phyloP scores from a whole-genome alignment of 352 stramenopile species.

The Peronospora destructor region DNA sequence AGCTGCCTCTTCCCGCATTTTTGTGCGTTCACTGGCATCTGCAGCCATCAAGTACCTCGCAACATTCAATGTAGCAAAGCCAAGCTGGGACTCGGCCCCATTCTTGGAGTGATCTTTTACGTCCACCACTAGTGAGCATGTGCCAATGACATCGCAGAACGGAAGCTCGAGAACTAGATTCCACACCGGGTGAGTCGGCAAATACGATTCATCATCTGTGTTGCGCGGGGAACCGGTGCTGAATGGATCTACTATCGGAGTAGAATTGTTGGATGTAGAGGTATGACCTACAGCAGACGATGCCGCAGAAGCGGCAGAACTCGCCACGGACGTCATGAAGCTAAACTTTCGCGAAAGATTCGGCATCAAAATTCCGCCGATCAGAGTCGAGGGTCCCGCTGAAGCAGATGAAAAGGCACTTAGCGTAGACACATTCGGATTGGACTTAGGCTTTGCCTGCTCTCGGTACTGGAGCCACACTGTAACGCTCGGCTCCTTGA shows the following conservation, averaged over 20 bases:
- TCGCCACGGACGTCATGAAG: slow-evolving; percentile 46
- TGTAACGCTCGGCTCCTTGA: slow-evolving; percentile 62
- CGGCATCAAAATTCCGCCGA: slow-evolving; percentile 62
- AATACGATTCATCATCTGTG: slow-evolving; percentile 44
- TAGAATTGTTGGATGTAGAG: slow-evolving; percentile 20
- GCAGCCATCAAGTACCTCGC: slow-evolving; percentile 79
- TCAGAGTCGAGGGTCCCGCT: slow-evolving; percentile 18
- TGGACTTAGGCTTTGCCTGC: slow-evolving; percentile 35
- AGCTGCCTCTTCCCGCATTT: slow-evolving; percentile 53
- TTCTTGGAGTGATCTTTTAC: slow-evolving; percentile 54
- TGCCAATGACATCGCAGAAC: slow-evolving; percentile 71
- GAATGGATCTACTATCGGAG: slow-evolving; percentile 29
- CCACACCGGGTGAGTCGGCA: slow-evolving; percentile 71
- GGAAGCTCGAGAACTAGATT: slow-evolving; percentile 73
- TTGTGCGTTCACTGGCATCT: slow-evolving; percentile 30
- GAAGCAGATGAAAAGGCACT: slow-evolving; percentile 17
- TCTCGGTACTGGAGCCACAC: slow-evolving; percentile 59
- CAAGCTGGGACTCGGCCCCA: slow-evolving; percentile 40
- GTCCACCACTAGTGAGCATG: slow-evolving; percentile 68
- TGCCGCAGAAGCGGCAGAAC: slow-evolving; percentile 29
- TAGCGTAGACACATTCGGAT: slow-evolving; percentile 23
- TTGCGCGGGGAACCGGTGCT: slow-evolving; percentile 59
- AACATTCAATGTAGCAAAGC: slow-evolving; percentile 67
- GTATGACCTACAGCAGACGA: slow-evolving; percentile 22
- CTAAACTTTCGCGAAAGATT: slow-evolving; percentile 71